Conservation (phyloP, 208 protist genomes). For the Naegleria fowleri region DNA sequence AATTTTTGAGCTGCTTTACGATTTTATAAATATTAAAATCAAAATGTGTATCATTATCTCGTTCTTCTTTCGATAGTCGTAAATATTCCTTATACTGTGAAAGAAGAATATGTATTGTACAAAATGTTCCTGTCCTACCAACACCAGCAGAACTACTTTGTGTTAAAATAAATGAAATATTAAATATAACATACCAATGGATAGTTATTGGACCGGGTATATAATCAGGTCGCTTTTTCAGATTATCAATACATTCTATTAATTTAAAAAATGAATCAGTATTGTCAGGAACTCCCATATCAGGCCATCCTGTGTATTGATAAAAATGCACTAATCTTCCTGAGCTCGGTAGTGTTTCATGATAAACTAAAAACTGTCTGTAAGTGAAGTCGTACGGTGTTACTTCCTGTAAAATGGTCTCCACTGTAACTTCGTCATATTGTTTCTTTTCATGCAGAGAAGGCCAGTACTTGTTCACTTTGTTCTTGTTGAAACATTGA, state of each 20-base stretch:
- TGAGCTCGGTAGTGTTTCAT: not conserved
- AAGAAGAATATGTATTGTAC: not conserved
- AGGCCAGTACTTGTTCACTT: conserved; percentile 22
- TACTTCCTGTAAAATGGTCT: not conserved
- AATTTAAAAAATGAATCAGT: not conserved
- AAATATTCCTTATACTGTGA: not conserved
- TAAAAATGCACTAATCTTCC: not conserved
- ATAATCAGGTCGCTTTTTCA: not conserved
- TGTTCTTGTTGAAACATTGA: conserved; percentile 10
- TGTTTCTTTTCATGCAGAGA: not conserved
- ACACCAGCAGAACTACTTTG: not conserved
- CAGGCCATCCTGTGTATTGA: conserved; percentile 29
- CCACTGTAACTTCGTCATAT: not conserved
- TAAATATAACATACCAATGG: conserved; percentile 6
- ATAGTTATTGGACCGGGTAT: not conserved
- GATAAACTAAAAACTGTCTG: not conserved
- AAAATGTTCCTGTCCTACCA: conserved; percentile 23
- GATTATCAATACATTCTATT: not conserved
- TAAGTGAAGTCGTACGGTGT: not conserved
- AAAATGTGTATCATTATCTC: not conserved
- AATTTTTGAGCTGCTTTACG: not conserved
- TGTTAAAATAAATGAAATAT: not conserved
- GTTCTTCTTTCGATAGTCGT: not conserved
- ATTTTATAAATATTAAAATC: conserved; percentile 26
- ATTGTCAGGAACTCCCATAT: conserved; percentile 2